Conservation (phyloP, 345 rosid species). For the Sisymbrium altissimum region DNA sequence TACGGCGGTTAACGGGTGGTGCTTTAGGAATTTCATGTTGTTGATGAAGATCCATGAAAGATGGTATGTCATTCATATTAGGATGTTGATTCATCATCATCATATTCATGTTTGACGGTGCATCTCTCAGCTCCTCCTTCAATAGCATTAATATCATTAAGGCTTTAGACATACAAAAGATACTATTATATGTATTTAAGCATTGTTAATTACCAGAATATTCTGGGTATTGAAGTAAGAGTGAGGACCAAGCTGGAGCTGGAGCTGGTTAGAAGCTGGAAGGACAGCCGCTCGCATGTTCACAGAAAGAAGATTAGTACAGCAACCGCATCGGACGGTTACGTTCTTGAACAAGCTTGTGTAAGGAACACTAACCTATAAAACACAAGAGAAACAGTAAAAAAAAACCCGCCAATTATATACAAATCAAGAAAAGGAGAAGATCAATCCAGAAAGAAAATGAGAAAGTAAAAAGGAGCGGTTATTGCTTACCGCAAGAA, state of each 20-base stretch:
- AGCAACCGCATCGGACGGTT: conserved; percentile 95
- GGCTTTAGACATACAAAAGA: neutral
- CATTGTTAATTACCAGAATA: conserved; percentile 46
- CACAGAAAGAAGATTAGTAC: conserved; percentile 83
- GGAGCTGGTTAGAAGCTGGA: conserved; percentile 76
- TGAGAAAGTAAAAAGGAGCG: neutral
- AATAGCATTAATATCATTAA: neutral
- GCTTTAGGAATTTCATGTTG: conserved; percentile 64
- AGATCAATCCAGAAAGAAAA: neutral
- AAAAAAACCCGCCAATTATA: neutral
- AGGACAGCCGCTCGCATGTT: conserved; percentile 65
- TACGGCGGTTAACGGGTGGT: conserved; percentile 79
- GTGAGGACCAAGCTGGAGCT: conserved; percentile 60
- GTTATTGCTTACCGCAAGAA: conserved; percentile 65
- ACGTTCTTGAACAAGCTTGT: conserved; percentile 95
- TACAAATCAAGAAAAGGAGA: neutral
- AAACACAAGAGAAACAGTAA: neutral
- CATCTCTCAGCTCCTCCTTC: conserved; percentile 82
- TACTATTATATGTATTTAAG: neutral
- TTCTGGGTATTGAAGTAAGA: conserved; percentile 74
- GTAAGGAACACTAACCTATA: conserved; percentile 93
- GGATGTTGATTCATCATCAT: conserved; percentile 69
- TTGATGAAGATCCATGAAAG: conserved; percentile 46
- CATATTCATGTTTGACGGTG: conserved; percentile 62
- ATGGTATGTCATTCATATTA: conserved; percentile 43